Percentiles rank a stretch among this genome's conserved stretches.
Conservation (phyloP, 139 green algal species). For the Chlamydomonas asymmetrica region DNA sequence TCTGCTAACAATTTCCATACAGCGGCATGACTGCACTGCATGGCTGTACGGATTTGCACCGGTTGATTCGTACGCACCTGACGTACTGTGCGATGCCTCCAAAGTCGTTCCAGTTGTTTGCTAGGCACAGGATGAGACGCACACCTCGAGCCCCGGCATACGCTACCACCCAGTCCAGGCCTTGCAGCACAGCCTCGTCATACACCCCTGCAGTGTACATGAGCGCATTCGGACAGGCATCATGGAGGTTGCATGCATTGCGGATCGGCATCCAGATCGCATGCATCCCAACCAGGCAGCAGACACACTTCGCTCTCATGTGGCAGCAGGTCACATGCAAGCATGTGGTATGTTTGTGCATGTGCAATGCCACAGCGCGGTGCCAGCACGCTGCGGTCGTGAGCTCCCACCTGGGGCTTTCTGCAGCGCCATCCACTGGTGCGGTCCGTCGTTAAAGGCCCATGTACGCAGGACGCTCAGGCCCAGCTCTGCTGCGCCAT, state of each 20-base stretch:
- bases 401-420: slow-evolving; percentile 50
- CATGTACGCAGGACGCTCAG: slow-evolving; percentile 43
- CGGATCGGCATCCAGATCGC: too few relatives aligned
- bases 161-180: slow-evolving; percentile 67
- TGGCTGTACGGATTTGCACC: too few relatives aligned
- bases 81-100: slow-evolving; percentile 83
- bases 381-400: too few relatives aligned
- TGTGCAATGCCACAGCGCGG: too few relatives aligned
- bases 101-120: slow-evolving; percentile 79
- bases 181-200: slow-evolving; percentile 23
- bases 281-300: too few relatives aligned
- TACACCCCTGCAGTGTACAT: slow-evolving; percentile 37
- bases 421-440: slow-evolving; percentile 72
- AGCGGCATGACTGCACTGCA: not conserved
- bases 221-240: not conserved
- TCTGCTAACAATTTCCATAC: not conserved
- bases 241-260: not conserved
- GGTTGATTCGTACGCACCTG: slow-evolving; percentile 42
- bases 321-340: not conserved
- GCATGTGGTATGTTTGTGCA: not conserved
- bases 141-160: slow-evolving; percentile 42
- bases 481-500: too few relatives aligned
- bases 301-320: slow-evolving; percentile 44
- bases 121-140: slow-evolving; percentile 64
- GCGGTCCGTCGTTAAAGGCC: slow-evolving; percentile 62